Evolutionary conservation across 352 stramenopile genomes (phyloP).

Genomic region (Phytophthora citrophthora): DNA sequence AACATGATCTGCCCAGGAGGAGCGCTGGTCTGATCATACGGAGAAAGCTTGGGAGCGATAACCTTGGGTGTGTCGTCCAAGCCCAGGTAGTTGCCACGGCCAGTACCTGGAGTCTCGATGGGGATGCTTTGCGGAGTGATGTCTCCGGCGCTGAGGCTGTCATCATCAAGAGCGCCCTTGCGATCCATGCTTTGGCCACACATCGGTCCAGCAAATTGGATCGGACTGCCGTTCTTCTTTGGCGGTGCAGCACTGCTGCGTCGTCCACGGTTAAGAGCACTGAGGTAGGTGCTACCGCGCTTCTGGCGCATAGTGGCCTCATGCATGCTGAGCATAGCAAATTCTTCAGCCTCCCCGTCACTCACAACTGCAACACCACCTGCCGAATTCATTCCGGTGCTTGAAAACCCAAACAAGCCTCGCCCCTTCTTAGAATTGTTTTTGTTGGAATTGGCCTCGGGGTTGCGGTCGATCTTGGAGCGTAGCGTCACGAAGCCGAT

Average conservation of each 20-base stretch:
- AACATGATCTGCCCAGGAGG: constrained; percentile 52
- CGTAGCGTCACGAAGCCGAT: constrained; percentile 73
- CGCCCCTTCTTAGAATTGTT: constrained; percentile 29
- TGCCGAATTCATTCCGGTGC: constrained; percentile 29
- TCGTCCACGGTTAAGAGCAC: constrained; percentile 38
- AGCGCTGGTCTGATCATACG: constrained; percentile 25
- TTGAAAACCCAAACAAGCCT: constrained; percentile 46
- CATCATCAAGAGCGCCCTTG: constrained; percentile 36
- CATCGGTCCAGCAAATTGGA: constrained; percentile 58
- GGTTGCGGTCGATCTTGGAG: constrained; percentile 46
- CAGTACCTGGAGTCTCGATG: constrained; percentile 37
- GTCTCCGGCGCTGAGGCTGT: constrained; percentile 25
- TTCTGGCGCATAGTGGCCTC: constrained; percentile 63
- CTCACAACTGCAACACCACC: constrained; percentile 33
- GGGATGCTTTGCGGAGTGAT: constrained; percentile 32
- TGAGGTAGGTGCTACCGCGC: constrained; percentile 60
- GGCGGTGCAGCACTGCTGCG: constrained; percentile 20
- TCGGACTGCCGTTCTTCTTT: constrained; percentile 45
- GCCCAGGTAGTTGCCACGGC: constrained; percentile 35
- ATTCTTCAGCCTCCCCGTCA: constrained; percentile 66
- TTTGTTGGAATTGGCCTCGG: constrained; percentile 25
- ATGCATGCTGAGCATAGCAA: constrained; percentile 82
- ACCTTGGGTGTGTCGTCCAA: constrained; percentile 38
- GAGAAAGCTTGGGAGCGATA: constrained; percentile 15
- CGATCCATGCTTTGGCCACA: constrained; percentile 53